Evolutionary conservation across 2,329 filamentous ascomycete genomes (phyloP).

Genomic region (Claviceps fusiformis): DNA sequence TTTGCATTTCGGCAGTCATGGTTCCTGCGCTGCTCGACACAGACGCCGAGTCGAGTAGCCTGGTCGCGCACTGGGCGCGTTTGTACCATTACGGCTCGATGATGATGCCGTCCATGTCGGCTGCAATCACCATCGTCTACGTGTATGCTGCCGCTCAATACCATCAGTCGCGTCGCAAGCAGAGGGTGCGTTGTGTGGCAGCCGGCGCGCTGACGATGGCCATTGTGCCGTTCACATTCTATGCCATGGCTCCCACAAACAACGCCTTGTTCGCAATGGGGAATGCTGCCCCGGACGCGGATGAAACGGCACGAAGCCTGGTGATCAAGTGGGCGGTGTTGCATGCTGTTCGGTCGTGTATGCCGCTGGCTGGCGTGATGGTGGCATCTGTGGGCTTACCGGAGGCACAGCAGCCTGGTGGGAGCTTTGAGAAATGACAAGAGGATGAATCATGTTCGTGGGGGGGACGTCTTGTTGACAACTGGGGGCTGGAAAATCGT

Average conservation of each 20-base stretch:
- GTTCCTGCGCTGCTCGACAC: constrained; percentile 5
- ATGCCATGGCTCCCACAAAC: constrained; percentile 3
- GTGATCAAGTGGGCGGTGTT: constrained; percentile 3
- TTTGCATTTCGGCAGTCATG: constrained; percentile 1
- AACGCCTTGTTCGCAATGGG: constrained; percentile 1
- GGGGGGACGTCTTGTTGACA: not conserved
- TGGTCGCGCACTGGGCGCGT: constrained; percentile 3
- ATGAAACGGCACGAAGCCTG: not conserved
- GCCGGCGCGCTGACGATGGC: not conserved
- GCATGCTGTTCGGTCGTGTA: constrained; percentile 1
- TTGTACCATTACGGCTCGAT: constrained; percentile 7
- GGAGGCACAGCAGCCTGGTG: not conserved
- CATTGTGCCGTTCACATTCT: constrained; percentile 4
- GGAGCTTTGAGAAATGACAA: not conserved
- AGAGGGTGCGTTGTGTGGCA: not conserved
- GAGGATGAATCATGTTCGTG: not conserved
- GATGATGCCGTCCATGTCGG: constrained; percentile 1
- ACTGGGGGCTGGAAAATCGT: too few relatives aligned
- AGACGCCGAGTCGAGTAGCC: not conserved
- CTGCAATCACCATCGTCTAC: not conserved
- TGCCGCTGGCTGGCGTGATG: not conserved
- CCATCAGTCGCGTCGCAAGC: not conserved
- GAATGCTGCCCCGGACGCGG: not conserved
- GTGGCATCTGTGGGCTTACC: not conserved
- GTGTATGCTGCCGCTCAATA: not conserved